Evolutionary conservation across 1,284 basidiomycete genomes (phyloP), one percentile per base, ranked within the genome.

Genomic region (Lignosus rhinocerotis): DNA sequence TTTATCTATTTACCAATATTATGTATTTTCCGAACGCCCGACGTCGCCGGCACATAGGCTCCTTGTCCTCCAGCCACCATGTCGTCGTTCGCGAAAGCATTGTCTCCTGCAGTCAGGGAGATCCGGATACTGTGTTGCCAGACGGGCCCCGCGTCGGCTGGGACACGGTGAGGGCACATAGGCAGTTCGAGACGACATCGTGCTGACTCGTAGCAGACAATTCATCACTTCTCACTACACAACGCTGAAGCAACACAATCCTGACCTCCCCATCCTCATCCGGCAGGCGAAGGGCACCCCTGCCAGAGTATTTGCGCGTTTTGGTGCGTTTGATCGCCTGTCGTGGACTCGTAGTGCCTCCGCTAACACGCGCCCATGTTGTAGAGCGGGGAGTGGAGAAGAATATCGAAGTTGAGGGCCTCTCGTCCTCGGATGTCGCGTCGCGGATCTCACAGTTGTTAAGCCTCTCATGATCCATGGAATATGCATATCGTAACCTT

Each of bases 231-330:
- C 89, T 30, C 81, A 86, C 56, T 97, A 97, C 75, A 87, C 91
- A 2, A 69, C 80, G 50, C 84, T 97, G 73, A 97, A 97, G 79
- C 80, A 90, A 66, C 80, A 92, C 72, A 95, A 97, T 73, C 95
- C 94, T 44, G 88, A 96, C 74, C 76, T 97, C 33, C 95, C 94
- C 39, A 83, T 97, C 42, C 74, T 97, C 66, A 93, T 97, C 69
- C 82, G 94, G 64, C 93, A 97, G 78, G 94, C 94, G n/a, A 80
- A 78, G 63, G 93, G 91, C 33, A 93, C 93, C 9, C 92, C 92
- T 48, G 92, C 94, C 53, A 81, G 93, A 69, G 88, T 87, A 44
- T 96, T 96, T 79, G 94, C 92, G 46, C 82, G 94, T 70, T 96
- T 94, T 70, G 94, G 94, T 96, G 76, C 73, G 93, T 59, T 5